These are phyloP conservation scores for Rubus idaeus DNA, from an alignment of 306 rosid species.

Conservation along the genomic window DNA sequence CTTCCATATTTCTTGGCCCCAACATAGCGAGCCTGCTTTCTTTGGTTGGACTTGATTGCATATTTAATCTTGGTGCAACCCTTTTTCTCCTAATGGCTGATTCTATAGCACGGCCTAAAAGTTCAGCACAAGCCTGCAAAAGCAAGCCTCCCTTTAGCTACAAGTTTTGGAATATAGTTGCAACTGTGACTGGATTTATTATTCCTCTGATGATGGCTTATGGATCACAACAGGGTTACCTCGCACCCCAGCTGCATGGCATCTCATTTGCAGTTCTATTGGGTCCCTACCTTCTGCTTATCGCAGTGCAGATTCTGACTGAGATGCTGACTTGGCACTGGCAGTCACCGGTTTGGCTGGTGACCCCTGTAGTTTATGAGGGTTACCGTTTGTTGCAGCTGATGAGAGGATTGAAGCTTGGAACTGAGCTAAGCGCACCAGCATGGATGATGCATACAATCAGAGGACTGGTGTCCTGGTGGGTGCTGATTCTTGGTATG, in stretches of 20 bases:
- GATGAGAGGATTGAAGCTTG: constrained; percentile 89
- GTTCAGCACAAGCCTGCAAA: constrained; percentile 42
- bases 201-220: constrained; percentile 56
- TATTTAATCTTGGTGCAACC: constrained; percentile 84
- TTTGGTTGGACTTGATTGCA: constrained; percentile 86
- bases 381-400: constrained; percentile 88
- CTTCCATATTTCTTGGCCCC: constrained; percentile 79
- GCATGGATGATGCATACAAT: constrained; percentile 76
- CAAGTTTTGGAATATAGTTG: constrained; percentile 85
- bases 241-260: constrained; percentile 67
- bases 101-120: constrained; percentile 63
- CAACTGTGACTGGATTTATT: constrained; percentile 60
- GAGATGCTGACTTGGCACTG: constrained; percentile 91
- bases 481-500: constrained; percentile 85
- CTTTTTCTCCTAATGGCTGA: constrained; percentile 97
- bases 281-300: constrained; percentile 79
- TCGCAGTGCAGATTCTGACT: constrained; percentile 73
- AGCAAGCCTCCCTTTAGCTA: constrained; percentile 86
- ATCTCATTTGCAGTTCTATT: constrained; percentile 66
- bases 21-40: constrained; percentile 83
- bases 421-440: constrained; percentile 70
- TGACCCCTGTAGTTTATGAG: constrained; percentile 79
- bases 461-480: constrained; percentile 85
- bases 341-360: constrained; percentile 96
- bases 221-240: constrained; percentile 61